Evolutionary conservation across 225 moss, liverwort and hornwort species (phyloP), one percentile per base, ranked within the genome.

Genomic region (Sphagnum contortum): DNA sequence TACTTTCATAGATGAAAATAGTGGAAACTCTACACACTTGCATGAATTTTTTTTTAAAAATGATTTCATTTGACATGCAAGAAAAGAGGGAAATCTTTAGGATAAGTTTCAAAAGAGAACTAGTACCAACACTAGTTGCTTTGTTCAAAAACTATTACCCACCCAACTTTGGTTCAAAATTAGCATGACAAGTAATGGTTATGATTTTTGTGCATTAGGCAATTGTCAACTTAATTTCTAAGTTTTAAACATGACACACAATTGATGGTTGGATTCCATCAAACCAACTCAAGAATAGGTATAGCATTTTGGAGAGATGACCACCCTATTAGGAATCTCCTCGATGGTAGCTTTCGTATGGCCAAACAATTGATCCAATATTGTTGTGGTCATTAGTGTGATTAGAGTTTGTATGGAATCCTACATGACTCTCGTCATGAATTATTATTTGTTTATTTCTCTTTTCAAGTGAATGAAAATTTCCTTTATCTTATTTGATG

Each of bases 331-430:
- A 50, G 60, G 49, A 49, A 45, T 80, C 60, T 60, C 61, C 14
- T 66, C 80, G 4, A 73, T 69, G 2, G 44, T 87, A 3, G 77
- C 87, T 54, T 44, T 77, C 3, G 68, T 73, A 6, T 69, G 76
- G 57, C 87, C 83, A 48, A 62, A 49, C 12, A 69, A 67, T 63
- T 87, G 83, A 2, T 80, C 65, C 0, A 52, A 64, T 47, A 63
- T 78, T 6, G 60, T 87, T 50, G 76, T 78, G 6, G 74, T 70
- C 14, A 80, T 83, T 51, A 80, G 83, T 67, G 83, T 80, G 5
- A 87, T 83, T 3, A 83, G 87, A 0, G 87, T 87, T 5, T 81
- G 78, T 58, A 77, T 87, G 77, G 87, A 80, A 50, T 87, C 87
- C 4, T 87, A 87, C 66, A 60, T 83, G 12, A 74, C 83, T 45